Evolutionary conservation across 495 filamentous ascomycete species (phyloP), one percentile per base, ranked within the genome.

Genomic region (Neurospora sp.): DNA sequence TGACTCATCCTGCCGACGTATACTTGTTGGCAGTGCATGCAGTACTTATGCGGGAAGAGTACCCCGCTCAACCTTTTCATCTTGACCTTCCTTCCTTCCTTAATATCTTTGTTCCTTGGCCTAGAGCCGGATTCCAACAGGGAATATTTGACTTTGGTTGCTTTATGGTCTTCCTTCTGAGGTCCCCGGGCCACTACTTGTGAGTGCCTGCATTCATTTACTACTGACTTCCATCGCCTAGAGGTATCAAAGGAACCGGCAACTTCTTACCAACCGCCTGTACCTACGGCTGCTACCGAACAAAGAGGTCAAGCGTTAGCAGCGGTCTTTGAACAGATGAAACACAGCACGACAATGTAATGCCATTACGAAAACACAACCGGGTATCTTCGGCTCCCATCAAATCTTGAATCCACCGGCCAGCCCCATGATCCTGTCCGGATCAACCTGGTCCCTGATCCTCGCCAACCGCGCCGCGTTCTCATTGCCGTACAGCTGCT

Each of bases 401-500:
- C 48, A 79, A 7, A 79, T 72, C 1, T n/a, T 48, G 40, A 75
- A 79, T 1, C 78, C 78, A 1, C 78, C 78, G 1, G 75, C 75
- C 6, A 77, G 40, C 10, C 76, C 77, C 78, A 79, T 79, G n/a
- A 79, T 38, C 31, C 75, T 38, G 0, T 39, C 40, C 0, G 78
- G 78, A 59, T 79, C 78, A 20, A 76, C 35, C 0, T 16, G 40
- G 20, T 71, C 31, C 35, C 77, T 71, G 35, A 79, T 76, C 4
- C 16, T 40, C 9, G 74, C 68, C 39, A 79, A 44, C 5, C 78
- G 53, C 12, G 71, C 73, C 4, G 75, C 74, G 40, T 79, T 79
- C 7, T 8, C 40, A 0, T 20, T 9, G 0, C 78, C 78, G 69
- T 79, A 79, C n/a, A 79, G 14, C 16, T 74, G 65, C 27, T 77